These are phyloP conservation scores for Globisporangium camurandrum DNA, from an alignment of 352 stramenopile species.

Conservation along the genomic window DNA sequence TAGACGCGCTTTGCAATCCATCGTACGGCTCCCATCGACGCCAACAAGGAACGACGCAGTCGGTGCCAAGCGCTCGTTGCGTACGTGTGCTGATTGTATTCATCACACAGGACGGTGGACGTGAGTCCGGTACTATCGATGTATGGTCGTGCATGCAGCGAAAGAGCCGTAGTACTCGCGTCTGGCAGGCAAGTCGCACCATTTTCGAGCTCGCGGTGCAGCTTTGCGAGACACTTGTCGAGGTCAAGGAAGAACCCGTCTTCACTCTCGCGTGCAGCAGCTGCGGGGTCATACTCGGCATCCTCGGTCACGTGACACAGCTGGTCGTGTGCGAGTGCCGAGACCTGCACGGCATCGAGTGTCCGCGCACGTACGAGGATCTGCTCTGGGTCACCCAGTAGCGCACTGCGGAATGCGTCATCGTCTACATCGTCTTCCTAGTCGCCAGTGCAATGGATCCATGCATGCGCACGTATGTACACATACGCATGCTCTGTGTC, in stretches of 20 bases:
- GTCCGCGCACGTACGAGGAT: constrained; percentile 20
- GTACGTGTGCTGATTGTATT: constrained; percentile 29
- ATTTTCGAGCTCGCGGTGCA: constrained; percentile 26
- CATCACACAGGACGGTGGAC: too few relatives aligned
- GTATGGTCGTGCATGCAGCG: neutral
- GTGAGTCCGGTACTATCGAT: neutral
- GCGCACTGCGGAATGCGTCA: constrained; percentile 34
- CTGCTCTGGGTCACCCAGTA: constrained; percentile 33
- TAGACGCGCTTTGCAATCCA: neutral
- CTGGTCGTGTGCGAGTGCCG: constrained; percentile 28
- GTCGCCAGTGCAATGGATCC: neutral
- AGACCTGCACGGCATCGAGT: constrained; percentile 21
- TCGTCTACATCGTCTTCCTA: constrained; percentile 23
- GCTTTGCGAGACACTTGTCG: constrained; percentile 21
- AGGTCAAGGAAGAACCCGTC: constrained; percentile 60
- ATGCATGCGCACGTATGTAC: neutral
- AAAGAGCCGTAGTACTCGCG: neutral
- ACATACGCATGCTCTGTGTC: neutral
- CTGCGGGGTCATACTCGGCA: constrained; percentile 39
- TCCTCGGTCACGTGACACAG: constrained; percentile 46
- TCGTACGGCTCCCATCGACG: constrained; percentile 63
- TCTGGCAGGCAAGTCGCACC: neutral
- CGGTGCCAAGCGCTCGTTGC: constrained; percentile 28
- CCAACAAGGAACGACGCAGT: constrained; percentile 42
- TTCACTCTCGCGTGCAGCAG: constrained; percentile 50